Percentiles rank a stretch among this genome's conserved stretches.
Conservation (phyloP, 2,329 filamentous ascomycete species). For the Claviceps paspali region DNA sequence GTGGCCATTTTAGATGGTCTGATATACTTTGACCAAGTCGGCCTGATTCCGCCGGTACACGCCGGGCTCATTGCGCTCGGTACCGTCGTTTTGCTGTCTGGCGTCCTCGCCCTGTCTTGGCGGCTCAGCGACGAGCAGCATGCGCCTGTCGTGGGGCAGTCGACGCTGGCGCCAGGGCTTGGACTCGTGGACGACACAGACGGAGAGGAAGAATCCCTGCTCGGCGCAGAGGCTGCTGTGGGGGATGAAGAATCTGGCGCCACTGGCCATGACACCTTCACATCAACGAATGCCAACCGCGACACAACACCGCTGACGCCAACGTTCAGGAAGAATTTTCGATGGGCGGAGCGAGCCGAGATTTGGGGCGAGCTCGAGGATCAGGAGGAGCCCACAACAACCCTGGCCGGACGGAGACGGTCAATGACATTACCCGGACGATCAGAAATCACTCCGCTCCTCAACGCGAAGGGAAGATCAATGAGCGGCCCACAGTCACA, state of each 20-base stretch:
- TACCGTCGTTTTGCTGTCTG: conserved; percentile 69
- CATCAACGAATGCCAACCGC: conserved; percentile 16
- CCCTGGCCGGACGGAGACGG: conserved; percentile 23
- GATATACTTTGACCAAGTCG: conserved; percentile 88
- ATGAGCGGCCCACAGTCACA: conserved; percentile 17
- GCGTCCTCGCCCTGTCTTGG: conserved; percentile 88
- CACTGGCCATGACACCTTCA: conserved; percentile 33
- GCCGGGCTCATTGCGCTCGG: conserved; percentile 75
- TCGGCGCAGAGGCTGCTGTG: conserved; percentile 29
- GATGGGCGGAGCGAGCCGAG: conserved; percentile 55
- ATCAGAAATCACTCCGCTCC: conserved; percentile 25
- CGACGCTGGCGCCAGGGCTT: conserved; percentile 65
- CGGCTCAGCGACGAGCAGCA: conserved; percentile 67
- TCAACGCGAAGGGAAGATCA: conserved; percentile 18
- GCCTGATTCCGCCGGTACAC: conserved; percentile 59
- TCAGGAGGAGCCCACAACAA: conserved; percentile 34
- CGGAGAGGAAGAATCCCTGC: conserved; percentile 41
- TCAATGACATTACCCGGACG: conserved; percentile 33
- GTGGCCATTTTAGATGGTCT: conserved; percentile 93
- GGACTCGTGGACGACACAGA: conserved; percentile 61
- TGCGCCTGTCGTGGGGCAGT: conserved; percentile 44
- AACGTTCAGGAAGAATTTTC: conserved; percentile 31
- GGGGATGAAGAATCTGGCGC: conserved; percentile 27
- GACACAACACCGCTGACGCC: conserved; percentile 23
- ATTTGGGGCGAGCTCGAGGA: conserved; percentile 86